These are phyloP conservation scores for Tricholoma terreum DNA, from an alignment of 768 basidiomycete species.

Conservation along the genomic window DNA sequence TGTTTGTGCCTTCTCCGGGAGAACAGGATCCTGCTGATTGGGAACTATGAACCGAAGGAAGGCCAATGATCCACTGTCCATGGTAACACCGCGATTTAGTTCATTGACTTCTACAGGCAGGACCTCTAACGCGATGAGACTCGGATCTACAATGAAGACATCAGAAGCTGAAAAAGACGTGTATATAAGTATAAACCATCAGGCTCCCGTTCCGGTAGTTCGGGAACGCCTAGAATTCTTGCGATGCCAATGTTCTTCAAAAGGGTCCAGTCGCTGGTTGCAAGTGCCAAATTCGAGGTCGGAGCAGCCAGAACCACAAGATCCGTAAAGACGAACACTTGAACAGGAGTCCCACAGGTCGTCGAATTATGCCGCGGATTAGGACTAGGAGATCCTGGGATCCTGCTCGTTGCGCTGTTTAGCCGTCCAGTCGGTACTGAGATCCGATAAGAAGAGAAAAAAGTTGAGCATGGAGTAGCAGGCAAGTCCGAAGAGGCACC, in stretches of 20 bases:
- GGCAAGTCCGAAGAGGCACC: constrained; percentile 10
- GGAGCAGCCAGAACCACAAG: constrained; percentile 56
- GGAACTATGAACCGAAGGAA: constrained; percentile 33
- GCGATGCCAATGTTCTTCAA: constrained; percentile 38
- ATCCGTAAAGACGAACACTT: constrained; percentile 57
- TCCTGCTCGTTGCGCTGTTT: constrained; percentile 6
- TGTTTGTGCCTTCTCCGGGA: not conserved
- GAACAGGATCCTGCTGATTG: not conserved
- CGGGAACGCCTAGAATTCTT: constrained; percentile 39
- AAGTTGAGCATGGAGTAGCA: constrained; percentile 7
- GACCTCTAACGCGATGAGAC: constrained; percentile 45
- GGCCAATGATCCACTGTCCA: constrained; percentile 27
- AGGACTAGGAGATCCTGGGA: constrained; percentile 8
- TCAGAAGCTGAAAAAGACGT: not conserved
- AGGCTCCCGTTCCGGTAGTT: constrained; percentile 3
- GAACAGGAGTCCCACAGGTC: constrained; percentile 19
- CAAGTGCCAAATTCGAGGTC: constrained; percentile 14
- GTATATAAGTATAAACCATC: constrained; percentile 9
- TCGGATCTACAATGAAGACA: constrained; percentile 19
- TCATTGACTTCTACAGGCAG: constrained; percentile 42
- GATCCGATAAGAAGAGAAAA: constrained; percentile 16
- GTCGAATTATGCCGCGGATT: constrained; percentile 3
- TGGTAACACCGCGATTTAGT: constrained; percentile 34
- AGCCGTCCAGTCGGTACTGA: constrained; percentile 8
- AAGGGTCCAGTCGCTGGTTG: constrained; percentile 22